Conservation (phyloP, 805 yeast species). For the Metschnikowia continentalis region DNA sequence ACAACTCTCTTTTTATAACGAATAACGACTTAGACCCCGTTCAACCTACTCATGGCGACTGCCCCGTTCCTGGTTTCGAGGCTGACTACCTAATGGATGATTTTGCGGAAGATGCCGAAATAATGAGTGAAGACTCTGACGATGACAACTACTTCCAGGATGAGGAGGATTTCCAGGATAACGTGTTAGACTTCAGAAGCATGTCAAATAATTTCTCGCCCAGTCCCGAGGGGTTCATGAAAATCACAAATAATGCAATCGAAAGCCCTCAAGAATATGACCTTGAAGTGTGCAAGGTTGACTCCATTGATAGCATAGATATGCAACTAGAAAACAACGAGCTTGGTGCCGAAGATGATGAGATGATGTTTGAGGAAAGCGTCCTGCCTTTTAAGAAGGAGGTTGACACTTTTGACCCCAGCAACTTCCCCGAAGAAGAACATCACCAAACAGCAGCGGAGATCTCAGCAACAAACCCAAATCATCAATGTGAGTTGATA, state of each 20-base stretch:
- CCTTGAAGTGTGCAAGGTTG: slow-evolving; percentile 2
- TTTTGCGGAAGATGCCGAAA: slow-evolving; percentile 42
- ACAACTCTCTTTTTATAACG: slow-evolving; percentile 27
- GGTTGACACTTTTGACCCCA: background rate
- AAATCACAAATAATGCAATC: slow-evolving; percentile 1
- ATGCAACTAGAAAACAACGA: slow-evolving; percentile 4
- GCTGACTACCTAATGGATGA: slow-evolving; percentile 32
- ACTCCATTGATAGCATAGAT: slow-evolving; percentile 8
- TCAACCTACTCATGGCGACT: slow-evolving; percentile 4
- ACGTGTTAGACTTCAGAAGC: background rate
- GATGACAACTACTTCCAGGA: slow-evolving; percentile 38
- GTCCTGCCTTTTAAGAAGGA: background rate
- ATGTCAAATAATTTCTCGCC: slow-evolving; percentile 1
- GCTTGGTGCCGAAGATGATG: background rate
- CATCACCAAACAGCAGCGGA: slow-evolving; percentile 28
- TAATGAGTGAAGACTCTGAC: slow-evolving; percentile 37
- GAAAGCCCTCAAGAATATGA: slow-evolving; percentile 6
- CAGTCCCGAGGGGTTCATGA: slow-evolving; percentile 5
- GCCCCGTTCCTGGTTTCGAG: slow-evolving; percentile 30
- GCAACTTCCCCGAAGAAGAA: slow-evolving; percentile 2
- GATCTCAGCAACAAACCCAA: slow-evolving; percentile 32
- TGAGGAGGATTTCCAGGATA: slow-evolving; percentile 26
- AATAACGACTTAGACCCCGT: slow-evolving; percentile 11
- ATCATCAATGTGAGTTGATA: slow-evolving; percentile 54
- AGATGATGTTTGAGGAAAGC: background rate